Conservation (phyloP, 2,329 filamentous ascomycete genomes). For the Epichloe coenophiala region DNA sequence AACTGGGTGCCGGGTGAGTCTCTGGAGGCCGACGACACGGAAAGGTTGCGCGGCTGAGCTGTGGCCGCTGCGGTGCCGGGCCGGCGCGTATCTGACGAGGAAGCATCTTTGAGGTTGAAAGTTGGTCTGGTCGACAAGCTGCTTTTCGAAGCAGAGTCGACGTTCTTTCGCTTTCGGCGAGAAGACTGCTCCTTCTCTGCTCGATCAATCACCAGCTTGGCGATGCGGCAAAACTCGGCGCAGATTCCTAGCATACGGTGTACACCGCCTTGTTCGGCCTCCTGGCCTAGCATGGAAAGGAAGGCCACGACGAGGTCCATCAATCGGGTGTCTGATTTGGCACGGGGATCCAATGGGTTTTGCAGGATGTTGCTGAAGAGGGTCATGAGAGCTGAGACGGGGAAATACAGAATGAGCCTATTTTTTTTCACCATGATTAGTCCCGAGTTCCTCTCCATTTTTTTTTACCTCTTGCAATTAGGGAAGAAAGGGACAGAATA, state of each 20-base stretch:
- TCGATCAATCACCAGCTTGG: slow-evolving; percentile 80
- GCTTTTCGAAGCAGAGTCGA: slow-evolving; percentile 26
- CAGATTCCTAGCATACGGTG: slow-evolving; percentile 90
- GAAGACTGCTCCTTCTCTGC: slow-evolving; percentile 72
- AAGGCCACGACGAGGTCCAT: slow-evolving; percentile 94
- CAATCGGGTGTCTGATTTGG: slow-evolving; percentile 74
- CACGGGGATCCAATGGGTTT: slow-evolving; percentile 80
- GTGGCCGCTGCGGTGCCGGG: not conserved
- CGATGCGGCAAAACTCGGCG: slow-evolving; percentile 92
- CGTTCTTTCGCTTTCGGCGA: slow-evolving; percentile 72
- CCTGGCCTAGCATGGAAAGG: slow-evolving; percentile 73
- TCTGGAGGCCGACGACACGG: slow-evolving; percentile 1
- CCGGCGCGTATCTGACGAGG: slow-evolving; percentile 4
- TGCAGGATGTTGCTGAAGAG: slow-evolving; percentile 94
- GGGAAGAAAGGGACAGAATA: not conserved
- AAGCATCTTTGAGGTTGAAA: not conserved
- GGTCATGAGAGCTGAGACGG: slow-evolving; percentile 86
- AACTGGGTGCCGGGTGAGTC: slow-evolving; percentile 11
- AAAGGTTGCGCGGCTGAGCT: slow-evolving; percentile 2
- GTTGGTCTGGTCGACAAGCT: slow-evolving; percentile 1
- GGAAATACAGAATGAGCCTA: slow-evolving; percentile 89
- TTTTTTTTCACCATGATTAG: no score
- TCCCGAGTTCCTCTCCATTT: no score
- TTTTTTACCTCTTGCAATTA: not conserved
- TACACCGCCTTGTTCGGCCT: slow-evolving; percentile 80